phyloP scores from a whole-genome alignment of 768 basidiomycete genomes.

The Tulasnella sp. region DNA sequence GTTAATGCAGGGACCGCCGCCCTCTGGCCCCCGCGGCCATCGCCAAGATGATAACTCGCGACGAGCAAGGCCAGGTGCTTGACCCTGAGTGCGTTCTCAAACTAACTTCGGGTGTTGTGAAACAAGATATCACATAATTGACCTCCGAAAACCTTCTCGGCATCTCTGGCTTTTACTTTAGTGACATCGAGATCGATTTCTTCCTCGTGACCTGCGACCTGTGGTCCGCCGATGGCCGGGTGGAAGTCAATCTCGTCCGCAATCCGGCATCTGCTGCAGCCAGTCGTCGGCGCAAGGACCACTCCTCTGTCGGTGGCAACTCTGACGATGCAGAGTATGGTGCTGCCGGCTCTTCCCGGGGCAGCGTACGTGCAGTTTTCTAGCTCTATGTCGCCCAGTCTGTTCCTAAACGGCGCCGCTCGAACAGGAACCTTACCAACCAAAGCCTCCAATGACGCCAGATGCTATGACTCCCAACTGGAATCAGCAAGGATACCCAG shows the following conservation, averaged over 20 bases:
- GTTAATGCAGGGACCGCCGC: slow-evolving; percentile 58
- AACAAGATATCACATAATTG: not conserved
- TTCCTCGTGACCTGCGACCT: slow-evolving; percentile 89
- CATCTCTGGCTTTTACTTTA: slow-evolving; percentile 31
- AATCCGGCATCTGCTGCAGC: slow-evolving; percentile 58
- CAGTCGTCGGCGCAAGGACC: not conserved
- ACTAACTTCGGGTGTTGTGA: not conserved
- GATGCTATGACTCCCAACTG: not conserved
- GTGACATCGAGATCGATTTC: slow-evolving; percentile 79
- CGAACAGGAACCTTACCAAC: not conserved
- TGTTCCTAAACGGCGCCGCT: not conserved
- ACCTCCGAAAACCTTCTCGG: not conserved
- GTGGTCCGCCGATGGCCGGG: slow-evolving; percentile 74
- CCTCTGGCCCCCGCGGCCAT: slow-evolving; percentile 87
- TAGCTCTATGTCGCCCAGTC: not conserved
- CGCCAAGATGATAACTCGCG: slow-evolving; percentile 68
- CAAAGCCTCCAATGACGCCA: not conserved
- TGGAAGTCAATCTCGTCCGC: slow-evolving; percentile 82
- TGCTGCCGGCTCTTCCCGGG: not conserved
- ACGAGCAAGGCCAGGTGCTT: slow-evolving; percentile 57
- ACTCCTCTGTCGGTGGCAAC: not conserved
- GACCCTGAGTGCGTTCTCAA: slow-evolving; percentile 60
- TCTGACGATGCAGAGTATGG: not conserved
- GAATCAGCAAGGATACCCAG: not conserved
- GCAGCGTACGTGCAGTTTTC: not conserved